phyloP scores from a whole-genome alignment of 1,139 yeast genomes.

The Starmera stellimalicola region DNA sequence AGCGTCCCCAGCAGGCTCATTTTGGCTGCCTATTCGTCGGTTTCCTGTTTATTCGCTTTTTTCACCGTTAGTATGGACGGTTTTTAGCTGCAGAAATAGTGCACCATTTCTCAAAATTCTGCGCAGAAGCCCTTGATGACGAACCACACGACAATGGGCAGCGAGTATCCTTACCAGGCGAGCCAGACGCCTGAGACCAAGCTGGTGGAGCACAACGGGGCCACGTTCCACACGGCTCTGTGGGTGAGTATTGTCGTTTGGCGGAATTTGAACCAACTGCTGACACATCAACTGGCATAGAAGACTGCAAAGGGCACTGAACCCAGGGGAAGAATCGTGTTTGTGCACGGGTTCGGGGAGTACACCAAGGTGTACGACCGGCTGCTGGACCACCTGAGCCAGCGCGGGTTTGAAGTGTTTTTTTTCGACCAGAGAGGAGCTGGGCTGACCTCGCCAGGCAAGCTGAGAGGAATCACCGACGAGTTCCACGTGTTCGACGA shows the following conservation, averaged over 20 bases:
- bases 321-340: conserved; percentile 47
- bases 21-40: too few relatives aligned
- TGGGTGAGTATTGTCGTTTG: conserved; percentile 11
- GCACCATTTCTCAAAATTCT: not conserved
- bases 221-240: conserved; percentile 10
- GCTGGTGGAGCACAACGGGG: conserved; percentile 6
- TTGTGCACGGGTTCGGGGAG: conserved; percentile 82
- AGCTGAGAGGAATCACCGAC: conserved; percentile 53
- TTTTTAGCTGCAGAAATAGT: too few relatives aligned
- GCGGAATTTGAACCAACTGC: not conserved
- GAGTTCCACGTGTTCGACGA: conserved; percentile 60
- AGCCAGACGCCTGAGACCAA: conserved; percentile 3
- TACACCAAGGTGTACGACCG: conserved; percentile 44
- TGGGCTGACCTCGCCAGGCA: conserved; percentile 61
- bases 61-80: too few relatives aligned
- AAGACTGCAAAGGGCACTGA: conserved; percentile 26
- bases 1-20: not conserved
- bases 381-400: conserved; percentile 48
- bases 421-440: conserved; percentile 87
- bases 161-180: conserved; percentile 6
- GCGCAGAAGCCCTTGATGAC: not conserved
- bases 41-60: too few relatives aligned
- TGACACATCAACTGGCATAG: conserved; percentile 15
- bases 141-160: not conserved
- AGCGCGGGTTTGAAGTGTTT: conserved; percentile 62